phyloP scores from a whole-genome alignment of 257 asterid species.

The Verbena officinalis region DNA sequence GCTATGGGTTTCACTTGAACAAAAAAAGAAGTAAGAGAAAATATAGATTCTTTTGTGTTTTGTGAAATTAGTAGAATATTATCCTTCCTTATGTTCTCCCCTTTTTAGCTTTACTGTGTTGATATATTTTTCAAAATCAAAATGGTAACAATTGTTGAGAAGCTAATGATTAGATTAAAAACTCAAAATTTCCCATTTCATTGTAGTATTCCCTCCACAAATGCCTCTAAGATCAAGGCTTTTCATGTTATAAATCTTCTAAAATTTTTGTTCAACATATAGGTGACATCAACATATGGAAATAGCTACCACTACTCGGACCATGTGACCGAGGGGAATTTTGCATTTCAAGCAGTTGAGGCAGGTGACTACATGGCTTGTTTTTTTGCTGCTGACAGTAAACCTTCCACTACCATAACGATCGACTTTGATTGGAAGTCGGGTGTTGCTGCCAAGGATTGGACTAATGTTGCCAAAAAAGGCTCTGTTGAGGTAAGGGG shows the following conservation, averaged over 20 bases:
- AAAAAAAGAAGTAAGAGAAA: too few species aligned
- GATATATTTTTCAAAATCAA: not conserved
- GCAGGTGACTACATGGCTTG: constrained; percentile 93
- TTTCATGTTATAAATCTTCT: constrained; percentile 16
- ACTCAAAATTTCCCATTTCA: not conserved
- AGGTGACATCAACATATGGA: constrained; percentile 90
- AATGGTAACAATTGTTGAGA: constrained; percentile 1
- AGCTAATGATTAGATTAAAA: constrained; percentile 1
- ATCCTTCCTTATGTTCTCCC: not conserved
- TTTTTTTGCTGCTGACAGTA: constrained; percentile 74
- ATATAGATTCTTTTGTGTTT: not conserved
- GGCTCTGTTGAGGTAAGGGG: constrained; percentile 85
- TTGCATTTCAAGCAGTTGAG: constrained; percentile 80
- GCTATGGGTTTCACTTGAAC: too few species aligned
- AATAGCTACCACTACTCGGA: constrained; percentile 80
- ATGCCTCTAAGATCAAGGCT: not conserved
- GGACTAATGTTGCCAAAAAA: constrained; percentile 90
- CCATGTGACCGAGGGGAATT: constrained; percentile 78
- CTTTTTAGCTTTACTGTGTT: not conserved
- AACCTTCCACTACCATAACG: constrained; percentile 59
- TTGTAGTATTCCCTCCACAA: not conserved
- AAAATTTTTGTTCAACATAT: constrained; percentile 6
- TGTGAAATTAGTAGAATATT: not conserved
- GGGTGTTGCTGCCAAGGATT: constrained; percentile 93
- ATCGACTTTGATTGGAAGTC: constrained; percentile 93